These are phyloP conservation scores for Litchi chinensis DNA, from an alignment of 345 rosid genomes.

Conservation along the genomic window DNA sequence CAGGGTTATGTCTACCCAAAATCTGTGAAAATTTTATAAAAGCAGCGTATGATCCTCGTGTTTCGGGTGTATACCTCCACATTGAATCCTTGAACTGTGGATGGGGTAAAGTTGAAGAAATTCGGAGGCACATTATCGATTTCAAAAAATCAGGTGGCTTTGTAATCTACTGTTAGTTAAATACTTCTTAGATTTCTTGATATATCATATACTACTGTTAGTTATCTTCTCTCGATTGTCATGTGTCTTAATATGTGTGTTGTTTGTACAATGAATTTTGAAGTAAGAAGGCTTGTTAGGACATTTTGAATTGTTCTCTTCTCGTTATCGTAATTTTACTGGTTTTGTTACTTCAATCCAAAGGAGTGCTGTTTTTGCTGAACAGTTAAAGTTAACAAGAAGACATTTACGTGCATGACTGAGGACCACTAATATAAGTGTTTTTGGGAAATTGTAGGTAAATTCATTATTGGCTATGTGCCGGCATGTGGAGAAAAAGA, in stretches of 20 bases:
- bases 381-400: background rate
- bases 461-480: constrained; percentile 74
- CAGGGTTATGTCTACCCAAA: constrained; percentile 83
- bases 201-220: background rate
- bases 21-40: constrained; percentile 83
- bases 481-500: constrained; percentile 84
- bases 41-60: constrained; percentile 95
- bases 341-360: background rate
- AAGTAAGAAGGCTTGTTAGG: background rate
- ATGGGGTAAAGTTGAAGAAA: constrained; percentile 95
- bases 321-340: background rate
- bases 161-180: constrained; percentile 1
- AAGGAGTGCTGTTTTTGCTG: background rate
- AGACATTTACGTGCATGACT: background rate
- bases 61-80: constrained; percentile 85
- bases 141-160: constrained; percentile 88
- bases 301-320: background rate
- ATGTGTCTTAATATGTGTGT: constrained; percentile 1
- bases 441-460: constrained; percentile 53
- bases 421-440: background rate
- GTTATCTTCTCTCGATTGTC: background rate
- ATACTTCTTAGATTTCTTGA: background rate
- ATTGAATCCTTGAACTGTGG: constrained; percentile 86
- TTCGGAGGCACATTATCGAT: constrained; percentile 74
- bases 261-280: background rate